These are phyloP conservation scores for Craspedostauros australis DNA, from an alignment of 108 stramenopile genomes.

Conservation along the genomic window DNA sequence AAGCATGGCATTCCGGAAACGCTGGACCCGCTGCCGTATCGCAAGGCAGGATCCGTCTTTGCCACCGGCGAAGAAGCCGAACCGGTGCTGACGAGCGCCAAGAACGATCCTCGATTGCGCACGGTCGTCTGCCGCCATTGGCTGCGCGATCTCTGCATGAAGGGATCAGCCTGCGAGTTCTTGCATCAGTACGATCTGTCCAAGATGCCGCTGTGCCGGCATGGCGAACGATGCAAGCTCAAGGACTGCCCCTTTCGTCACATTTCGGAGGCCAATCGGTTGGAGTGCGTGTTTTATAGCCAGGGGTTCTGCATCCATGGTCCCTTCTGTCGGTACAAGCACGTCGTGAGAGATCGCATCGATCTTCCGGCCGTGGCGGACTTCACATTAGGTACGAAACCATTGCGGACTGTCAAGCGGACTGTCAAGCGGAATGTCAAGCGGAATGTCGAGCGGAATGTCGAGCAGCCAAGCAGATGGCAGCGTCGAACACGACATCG, in stretches of 20 bases:
- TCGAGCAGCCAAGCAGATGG: no score
- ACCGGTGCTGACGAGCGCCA: constrained; percentile 67
- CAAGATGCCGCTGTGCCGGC: constrained; percentile 93
- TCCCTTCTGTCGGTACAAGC: constrained; percentile 88
- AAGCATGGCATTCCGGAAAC: constrained; percentile 86
- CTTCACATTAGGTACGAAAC: constrained; percentile 87
- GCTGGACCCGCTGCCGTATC: constrained; percentile 82
- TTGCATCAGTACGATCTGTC: constrained; percentile 86
- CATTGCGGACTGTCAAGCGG: no score
- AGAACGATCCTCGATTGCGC: constrained; percentile 86
- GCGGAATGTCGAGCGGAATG: no score
- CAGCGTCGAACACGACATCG: no score
- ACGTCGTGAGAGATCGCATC: constrained; percentile 54
- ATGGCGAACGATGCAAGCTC: constrained; percentile 85
- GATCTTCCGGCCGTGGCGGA: constrained; percentile 79
- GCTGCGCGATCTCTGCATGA: constrained; percentile 94
- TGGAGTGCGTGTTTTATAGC: constrained; percentile 90
- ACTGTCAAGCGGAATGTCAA: no score
- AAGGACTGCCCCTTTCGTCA: constrained; percentile 91
- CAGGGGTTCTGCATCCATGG: constrained; percentile 95
- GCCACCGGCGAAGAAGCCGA: constrained; percentile 54
- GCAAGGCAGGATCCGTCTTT: constrained; percentile 84
- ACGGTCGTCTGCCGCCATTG: constrained; percentile 94
- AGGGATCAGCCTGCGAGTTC: constrained; percentile 89
- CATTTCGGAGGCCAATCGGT: constrained; percentile 81